Percentiles rank a stretch among this genome's conserved stretches.
Evolutionary conservation across 2,329 filamentous ascomycete species (phyloP).

Genomic region (Aureobasidium subglaciale): DNA sequence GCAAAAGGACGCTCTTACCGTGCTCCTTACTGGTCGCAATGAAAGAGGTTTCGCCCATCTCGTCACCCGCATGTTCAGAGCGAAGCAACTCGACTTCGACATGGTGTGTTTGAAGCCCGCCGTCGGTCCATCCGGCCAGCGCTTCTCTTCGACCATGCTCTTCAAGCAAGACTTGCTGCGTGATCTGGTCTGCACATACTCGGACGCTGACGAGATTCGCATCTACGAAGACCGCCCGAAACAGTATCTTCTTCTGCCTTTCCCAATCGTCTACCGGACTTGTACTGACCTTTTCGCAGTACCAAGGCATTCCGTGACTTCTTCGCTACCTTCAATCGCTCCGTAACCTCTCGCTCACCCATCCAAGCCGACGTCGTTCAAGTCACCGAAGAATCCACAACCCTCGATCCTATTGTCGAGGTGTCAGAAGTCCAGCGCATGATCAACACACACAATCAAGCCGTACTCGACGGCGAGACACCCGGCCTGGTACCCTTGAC

Average conservation of each 20-base stretch:
- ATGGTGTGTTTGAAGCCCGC: constrained; percentile 81
- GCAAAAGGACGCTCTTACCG: constrained; percentile 75
- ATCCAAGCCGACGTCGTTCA: constrained; percentile 77
- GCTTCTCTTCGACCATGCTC: constrained; percentile 73
- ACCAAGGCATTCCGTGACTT: constrained; percentile 81
- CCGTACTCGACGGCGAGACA: constrained; percentile 42
- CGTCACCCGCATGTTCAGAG: constrained; percentile 70
- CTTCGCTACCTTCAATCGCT: constrained; percentile 67
- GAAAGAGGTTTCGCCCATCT: constrained; percentile 71
- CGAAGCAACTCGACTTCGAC: constrained; percentile 78
- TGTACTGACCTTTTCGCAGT: not conserved
- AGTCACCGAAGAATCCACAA: constrained; percentile 67
- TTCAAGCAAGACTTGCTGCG: constrained; percentile 87
- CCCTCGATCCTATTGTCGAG: constrained; percentile 70
- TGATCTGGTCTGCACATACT: constrained; percentile 79
- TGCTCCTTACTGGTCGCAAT: constrained; percentile 80
- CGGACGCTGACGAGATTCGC: constrained; percentile 69
- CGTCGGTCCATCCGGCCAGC: constrained; percentile 70
- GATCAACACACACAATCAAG: constrained; percentile 77
- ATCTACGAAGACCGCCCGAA: constrained; percentile 58
- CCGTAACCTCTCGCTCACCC: constrained; percentile 46
- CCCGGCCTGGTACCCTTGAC: constrained; percentile 48
- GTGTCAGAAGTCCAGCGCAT: constrained; percentile 79
- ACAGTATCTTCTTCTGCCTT: constrained; percentile 30
- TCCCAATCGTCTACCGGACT: not conserved